phyloP scores from a whole-genome alignment of 805 yeast species.

The Metschnikowia anglica region DNA sequence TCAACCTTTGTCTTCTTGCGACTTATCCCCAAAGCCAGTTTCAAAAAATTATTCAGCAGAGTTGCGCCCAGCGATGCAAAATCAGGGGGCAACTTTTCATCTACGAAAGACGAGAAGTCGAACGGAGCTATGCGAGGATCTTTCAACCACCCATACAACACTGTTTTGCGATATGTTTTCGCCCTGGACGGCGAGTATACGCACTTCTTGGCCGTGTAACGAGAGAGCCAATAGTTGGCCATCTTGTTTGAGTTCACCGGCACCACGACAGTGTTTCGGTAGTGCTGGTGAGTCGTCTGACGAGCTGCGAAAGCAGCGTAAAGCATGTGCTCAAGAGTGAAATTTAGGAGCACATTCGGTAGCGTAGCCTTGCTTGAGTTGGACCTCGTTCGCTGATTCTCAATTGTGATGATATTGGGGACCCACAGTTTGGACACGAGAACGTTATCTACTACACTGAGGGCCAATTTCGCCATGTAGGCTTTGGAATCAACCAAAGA shows the following conservation, averaged over 20 bases:
- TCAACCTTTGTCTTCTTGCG: slow-evolving; percentile 47
- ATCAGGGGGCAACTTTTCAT: slow-evolving; percentile 5
- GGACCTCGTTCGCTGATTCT: slow-evolving; percentile 41
- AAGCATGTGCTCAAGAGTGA: slow-evolving; percentile 38
- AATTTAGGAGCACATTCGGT: slow-evolving; percentile 41
- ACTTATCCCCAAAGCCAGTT: slow-evolving; percentile 7
- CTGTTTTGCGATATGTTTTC: slow-evolving; percentile 12
- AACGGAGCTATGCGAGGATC: slow-evolving; percentile 14
- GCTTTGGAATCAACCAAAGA: slow-evolving; percentile 28
- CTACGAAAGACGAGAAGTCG: slow-evolving; percentile 5
- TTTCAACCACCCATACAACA: slow-evolving; percentile 19
- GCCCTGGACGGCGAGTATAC: slow-evolving; percentile 13
- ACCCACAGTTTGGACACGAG: slow-evolving; percentile 12
- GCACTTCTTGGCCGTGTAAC: slow-evolving; percentile 26
- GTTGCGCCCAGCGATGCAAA: slow-evolving; percentile 8
- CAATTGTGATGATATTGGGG: slow-evolving; percentile 35
- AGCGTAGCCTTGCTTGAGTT: slow-evolving; percentile 33
- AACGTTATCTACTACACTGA: slow-evolving; percentile 24
- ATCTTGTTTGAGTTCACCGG: slow-evolving; percentile 38
- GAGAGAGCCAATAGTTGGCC: slow-evolving; percentile 40
- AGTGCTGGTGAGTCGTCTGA: slow-evolving; percentile 10
- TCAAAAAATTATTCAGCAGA: slow-evolving; percentile 12
- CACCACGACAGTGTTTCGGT: slow-evolving; percentile 23
- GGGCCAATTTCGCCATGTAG: slow-evolving; percentile 26
- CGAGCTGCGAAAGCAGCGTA: slow-evolving; percentile 30